Evolutionary conservation across 345 rosid genomes (phyloP).

Genomic region (Geranium brycei): DNA sequence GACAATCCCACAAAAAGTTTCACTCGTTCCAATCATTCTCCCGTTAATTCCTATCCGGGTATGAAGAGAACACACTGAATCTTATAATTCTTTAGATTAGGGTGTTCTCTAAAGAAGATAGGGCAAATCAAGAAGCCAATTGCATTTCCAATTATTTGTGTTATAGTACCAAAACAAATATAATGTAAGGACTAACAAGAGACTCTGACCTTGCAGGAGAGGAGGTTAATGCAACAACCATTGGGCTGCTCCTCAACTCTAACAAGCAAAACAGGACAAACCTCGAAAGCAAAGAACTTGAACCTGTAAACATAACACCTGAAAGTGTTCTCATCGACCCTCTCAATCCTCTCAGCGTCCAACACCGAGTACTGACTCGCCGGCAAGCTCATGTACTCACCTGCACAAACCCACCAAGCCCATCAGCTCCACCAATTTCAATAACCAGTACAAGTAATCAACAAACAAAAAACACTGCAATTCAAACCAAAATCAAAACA

Average conservation of each 20-base stretch:
- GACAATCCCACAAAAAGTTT: not conserved
- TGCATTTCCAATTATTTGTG: too few relatives aligned
- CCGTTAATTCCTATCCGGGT: not conserved
- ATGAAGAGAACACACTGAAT: too few relatives aligned
- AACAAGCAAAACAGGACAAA: constrained; percentile 87
- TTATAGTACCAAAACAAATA: too few relatives aligned
- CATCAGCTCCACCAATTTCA: not conserved
- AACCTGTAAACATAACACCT: constrained; percentile 74
- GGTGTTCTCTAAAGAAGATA: too few relatives aligned
- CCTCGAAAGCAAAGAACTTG: constrained; percentile 77
- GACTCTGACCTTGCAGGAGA: constrained; percentile 65
- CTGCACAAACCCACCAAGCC: constrained; percentile 18
- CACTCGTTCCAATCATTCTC: not conserved
- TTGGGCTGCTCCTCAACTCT: constrained; percentile 75
- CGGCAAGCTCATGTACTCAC: constrained; percentile 90
- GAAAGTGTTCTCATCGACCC: constrained; percentile 74
- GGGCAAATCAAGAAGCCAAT: too few relatives aligned
- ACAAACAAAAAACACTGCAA: not conserved
- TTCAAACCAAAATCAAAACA: not conserved
- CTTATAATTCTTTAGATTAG: too few relatives aligned
- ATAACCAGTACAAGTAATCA: not conserved
- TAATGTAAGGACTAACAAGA: not conserved
- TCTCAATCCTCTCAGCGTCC: constrained; percentile 96
- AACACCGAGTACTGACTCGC: constrained; percentile 95
- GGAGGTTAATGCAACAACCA: constrained; percentile 85